These are phyloP conservation scores for Teratosphaeriaceae sp. DNA, from an alignment of 2,329 filamentous ascomycete genomes.

Conservation along the genomic window DNA sequence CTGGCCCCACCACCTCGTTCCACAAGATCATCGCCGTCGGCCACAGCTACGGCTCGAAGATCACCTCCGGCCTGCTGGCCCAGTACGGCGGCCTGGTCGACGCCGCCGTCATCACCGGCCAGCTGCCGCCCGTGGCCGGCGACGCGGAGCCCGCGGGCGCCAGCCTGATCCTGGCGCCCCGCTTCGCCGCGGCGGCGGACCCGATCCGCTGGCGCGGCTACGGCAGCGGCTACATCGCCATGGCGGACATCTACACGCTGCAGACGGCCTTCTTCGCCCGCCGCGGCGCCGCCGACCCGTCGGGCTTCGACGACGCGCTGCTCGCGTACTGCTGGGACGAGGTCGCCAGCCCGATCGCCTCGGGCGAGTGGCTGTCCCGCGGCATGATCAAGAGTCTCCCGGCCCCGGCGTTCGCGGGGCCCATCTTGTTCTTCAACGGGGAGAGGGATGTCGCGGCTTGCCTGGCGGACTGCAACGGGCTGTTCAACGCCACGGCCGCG, in stretches of 20 bases:
- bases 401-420: neutral
- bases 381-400: neutral
- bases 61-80: constrained; percentile 10
- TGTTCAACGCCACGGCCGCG: constrained; percentile 11
- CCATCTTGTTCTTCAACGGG: neutral
- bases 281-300: constrained; percentile 5
- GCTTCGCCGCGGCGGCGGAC: neutral
- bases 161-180: constrained; percentile 6
- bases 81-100: constrained; percentile 9
- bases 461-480: constrained; percentile 32
- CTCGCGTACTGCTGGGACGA: constrained; percentile 19
- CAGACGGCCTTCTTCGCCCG: constrained; percentile 29
- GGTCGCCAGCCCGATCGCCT: neutral
- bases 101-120: constrained; percentile 14
- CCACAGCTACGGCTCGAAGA: constrained; percentile 53
- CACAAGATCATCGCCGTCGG: constrained; percentile 51
- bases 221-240: constrained; percentile 20
- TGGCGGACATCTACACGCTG: constrained; percentile 12
- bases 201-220: neutral
- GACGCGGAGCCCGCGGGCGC: neutral
- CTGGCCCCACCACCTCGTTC: constrained; percentile 13
- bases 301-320: constrained; percentile 22
- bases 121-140: neutral
- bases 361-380: neutral
- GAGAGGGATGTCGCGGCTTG: constrained; percentile 23